phyloP scores from a whole-genome alignment of 139 green algal genomes.

The Chlorella sp. region DNA sequence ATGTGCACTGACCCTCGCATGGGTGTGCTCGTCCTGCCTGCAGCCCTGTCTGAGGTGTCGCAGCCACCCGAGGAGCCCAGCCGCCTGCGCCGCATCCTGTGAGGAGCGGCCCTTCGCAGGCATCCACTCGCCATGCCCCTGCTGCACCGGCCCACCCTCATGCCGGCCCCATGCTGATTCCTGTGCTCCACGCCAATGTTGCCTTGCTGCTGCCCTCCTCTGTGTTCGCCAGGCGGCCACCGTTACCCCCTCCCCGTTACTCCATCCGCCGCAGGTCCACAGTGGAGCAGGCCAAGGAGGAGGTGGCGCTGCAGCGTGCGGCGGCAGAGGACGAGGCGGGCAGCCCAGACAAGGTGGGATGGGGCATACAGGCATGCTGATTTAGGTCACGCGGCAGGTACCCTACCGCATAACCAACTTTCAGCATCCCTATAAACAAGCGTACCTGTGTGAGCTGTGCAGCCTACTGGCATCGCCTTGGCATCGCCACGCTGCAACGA shows the following conservation, averaged over 20 bases:
- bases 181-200: not conserved
- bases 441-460: too few relatives aligned
- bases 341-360: not conserved
- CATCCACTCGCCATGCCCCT: too few relatives aligned
- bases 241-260: not conserved
- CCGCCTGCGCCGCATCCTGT: not conserved
- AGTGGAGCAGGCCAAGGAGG: not conserved
- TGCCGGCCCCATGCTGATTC: too few relatives aligned
- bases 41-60: slow-evolving; percentile 10
- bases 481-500: too few relatives aligned
- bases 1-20: too few relatives aligned
- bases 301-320: not conserved
- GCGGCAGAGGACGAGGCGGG: not conserved
- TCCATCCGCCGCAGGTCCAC: not conserved
- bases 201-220: not conserved
- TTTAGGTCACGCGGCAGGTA: too few relatives aligned
- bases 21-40: not conserved
- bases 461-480: too few relatives aligned
- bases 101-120: too few relatives aligned
- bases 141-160: too few relatives aligned
- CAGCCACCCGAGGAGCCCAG: not conserved
- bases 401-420: too few relatives aligned
- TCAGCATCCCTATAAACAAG: too few relatives aligned
- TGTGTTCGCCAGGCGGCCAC: not conserved
- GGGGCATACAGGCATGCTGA: too few relatives aligned